These are phyloP conservation scores for Testicularia cyperi DNA, from an alignment of 1,284 basidiomycete species.

Conservation along the genomic window DNA sequence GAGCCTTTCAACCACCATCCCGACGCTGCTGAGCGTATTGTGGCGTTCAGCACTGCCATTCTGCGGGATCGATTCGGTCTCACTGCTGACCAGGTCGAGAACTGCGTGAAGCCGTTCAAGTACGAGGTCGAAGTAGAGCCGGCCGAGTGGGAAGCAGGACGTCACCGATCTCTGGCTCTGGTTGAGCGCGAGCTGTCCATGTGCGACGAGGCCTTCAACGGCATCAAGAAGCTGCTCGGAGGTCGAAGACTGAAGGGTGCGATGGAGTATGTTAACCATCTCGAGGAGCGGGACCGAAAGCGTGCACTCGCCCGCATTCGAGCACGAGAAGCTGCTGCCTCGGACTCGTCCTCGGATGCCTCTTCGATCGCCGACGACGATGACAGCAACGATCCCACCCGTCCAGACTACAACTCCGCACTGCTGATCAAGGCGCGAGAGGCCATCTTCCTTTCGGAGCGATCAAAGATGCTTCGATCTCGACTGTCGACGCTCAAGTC, in stretches of 20 bases:
- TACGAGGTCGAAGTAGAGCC: constrained; percentile 80
- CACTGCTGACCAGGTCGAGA: constrained; percentile 97
- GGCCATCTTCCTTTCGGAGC: constrained; percentile 81
- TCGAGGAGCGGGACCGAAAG: constrained; percentile 81
- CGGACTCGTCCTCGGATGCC: neutral
- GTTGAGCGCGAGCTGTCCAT: constrained; percentile 80
- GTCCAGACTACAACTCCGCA: constrained; percentile 75
- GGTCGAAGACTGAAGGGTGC: constrained; percentile 75
- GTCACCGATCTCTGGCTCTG: constrained; percentile 72
- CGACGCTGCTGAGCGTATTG: constrained; percentile 79
- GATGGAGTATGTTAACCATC: constrained; percentile 75
- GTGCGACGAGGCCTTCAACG: constrained; percentile 82
- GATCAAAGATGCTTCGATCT: constrained; percentile 78
- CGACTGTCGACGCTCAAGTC: constrained; percentile 81
- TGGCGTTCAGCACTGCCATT: constrained; percentile 88
- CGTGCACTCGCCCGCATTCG: constrained; percentile 62
- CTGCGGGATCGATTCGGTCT: constrained; percentile 85
- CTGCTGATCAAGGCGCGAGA: constrained; percentile 71
- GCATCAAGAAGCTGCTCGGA: constrained; percentile 82
- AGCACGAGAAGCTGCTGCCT: constrained; percentile 12
- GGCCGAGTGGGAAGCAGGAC: constrained; percentile 85
- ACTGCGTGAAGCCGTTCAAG: constrained; percentile 99
- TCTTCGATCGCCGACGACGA: constrained; percentile 14
- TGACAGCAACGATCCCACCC: constrained; percentile 63
- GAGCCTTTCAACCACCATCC: constrained; percentile 94